Conservation (phyloP, 2,329 filamentous ascomycete genomes). For the Hymenoscyphus linearis region DNA sequence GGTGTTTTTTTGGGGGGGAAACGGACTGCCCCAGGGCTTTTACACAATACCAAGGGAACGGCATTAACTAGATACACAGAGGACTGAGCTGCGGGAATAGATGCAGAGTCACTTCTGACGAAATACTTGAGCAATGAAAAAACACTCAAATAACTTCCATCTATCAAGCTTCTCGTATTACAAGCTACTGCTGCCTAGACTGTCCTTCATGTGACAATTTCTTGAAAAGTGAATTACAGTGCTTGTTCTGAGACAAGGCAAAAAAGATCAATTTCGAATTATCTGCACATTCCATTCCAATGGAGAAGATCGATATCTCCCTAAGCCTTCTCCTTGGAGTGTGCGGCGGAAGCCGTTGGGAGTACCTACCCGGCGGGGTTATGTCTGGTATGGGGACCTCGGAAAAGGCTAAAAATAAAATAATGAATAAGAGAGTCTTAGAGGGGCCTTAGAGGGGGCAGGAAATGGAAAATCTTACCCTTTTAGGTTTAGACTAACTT, state of each 20-base stretch:
- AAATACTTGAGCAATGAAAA: not conserved
- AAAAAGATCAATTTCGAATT: not conserved
- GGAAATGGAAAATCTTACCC: not conserved
- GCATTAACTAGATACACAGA: not conserved
- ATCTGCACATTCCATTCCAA: not conserved
- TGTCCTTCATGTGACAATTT: not conserved
- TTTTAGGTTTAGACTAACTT: not conserved
- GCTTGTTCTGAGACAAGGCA: not conserved
- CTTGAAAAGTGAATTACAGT: not conserved
- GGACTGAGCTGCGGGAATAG: not conserved
- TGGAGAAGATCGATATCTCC: not conserved
- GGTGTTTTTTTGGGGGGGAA: not conserved
- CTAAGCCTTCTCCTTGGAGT: too few relatives aligned
- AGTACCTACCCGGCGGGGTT: not conserved
- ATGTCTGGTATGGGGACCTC: not conserved
- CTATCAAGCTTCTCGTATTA: not conserved
- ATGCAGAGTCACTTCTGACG: not conserved
- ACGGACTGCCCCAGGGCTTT: not conserved
- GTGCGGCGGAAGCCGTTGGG: not conserved
- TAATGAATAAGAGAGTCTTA: too few relatives aligned
- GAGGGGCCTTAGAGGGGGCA: not conserved
- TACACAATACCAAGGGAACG: not conserved
- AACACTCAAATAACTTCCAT: not conserved
- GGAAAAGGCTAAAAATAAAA: not conserved
- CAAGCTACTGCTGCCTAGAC: not conserved